phyloP scores from a whole-genome alignment of 441 rosid genomes.

The Dalechampia spathulata region DNA sequence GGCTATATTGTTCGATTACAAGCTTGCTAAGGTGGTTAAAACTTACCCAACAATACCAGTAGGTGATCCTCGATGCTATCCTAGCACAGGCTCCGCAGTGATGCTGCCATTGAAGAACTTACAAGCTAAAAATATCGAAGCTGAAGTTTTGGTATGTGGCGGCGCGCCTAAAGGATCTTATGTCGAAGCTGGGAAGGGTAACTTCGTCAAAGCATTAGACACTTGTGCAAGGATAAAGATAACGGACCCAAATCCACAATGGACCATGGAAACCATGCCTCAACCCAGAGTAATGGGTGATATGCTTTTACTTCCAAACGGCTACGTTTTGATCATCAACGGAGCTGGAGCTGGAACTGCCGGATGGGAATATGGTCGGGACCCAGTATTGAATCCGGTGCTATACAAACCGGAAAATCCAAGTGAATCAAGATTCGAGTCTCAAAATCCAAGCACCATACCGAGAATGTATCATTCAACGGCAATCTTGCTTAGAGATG shows the following conservation, averaged over 20 bases:
- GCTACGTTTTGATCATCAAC: slow-evolving; percentile 36
- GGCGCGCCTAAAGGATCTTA: too few species aligned
- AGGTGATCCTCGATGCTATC: too few species aligned
- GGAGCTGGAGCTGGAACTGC: slow-evolving; percentile 45
- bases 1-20: too few species aligned
- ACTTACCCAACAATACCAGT: too few species aligned
- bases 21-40: too few species aligned
- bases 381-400: slow-evolving; percentile 39
- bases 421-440: slow-evolving; percentile 41
- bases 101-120: too few species aligned
- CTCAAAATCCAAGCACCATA: slow-evolving; percentile 41
- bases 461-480: slow-evolving; percentile 83
- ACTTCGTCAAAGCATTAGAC: too few species aligned
- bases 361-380: slow-evolving; percentile 37
- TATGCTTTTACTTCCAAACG: slow-evolving; percentile 35
- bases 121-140: too few species aligned
- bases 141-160: too few species aligned
- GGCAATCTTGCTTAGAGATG: slow-evolving; percentile 61
- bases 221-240: slow-evolving; percentile 32
- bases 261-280: slow-evolving; percentile 50
- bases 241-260: slow-evolving; percentile 36
- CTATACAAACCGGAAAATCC: slow-evolving; percentile 34
- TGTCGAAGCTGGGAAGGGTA: too few species aligned
- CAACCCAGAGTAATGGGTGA: slow-evolving; percentile 43
- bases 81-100: too few species aligned